These are phyloP conservation scores for Comarum palustre DNA, from an alignment of 306 rosid species.

Conservation along the genomic window DNA sequence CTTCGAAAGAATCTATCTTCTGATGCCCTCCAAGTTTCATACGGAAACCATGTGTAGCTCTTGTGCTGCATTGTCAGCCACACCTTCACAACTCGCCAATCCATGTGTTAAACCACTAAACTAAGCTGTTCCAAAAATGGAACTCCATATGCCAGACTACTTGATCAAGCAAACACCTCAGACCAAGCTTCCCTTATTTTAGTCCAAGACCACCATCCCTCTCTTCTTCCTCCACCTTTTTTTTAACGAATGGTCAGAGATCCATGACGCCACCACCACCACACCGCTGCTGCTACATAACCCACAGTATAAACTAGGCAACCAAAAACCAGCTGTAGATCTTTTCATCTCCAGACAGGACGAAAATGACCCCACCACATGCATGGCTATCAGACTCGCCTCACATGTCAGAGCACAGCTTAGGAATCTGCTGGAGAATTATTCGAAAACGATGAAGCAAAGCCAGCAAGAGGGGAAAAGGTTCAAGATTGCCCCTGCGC, in stretches of 20 bases:
- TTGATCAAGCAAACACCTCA: not conserved
- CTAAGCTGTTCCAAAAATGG: not conserved
- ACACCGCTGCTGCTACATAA: not conserved
- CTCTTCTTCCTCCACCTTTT: not conserved
- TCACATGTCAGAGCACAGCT: slow-evolving; percentile 9
- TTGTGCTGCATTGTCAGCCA: slow-evolving; percentile 29
- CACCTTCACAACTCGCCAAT: slow-evolving; percentile 20
- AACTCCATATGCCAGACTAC: not conserved
- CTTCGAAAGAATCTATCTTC: not conserved
- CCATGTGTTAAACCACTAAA: not conserved
- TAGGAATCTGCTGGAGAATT: not conserved
- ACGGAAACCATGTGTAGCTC: slow-evolving; percentile 24
- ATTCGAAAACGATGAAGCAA: slow-evolving; percentile 2
- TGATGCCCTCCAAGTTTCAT: not conserved
- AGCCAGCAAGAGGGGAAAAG: not conserved
- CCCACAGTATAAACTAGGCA: slow-evolving; percentile 1
- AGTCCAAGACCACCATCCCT: not conserved
- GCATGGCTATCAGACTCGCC: not conserved
- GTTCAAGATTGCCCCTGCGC: slow-evolving; percentile 25
- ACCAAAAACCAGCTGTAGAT: slow-evolving; percentile 21
- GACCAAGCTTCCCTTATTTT: not conserved
- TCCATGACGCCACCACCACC: slow-evolving; percentile 12
- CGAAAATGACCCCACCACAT: slow-evolving; percentile 19
- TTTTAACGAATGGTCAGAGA: slow-evolving; percentile 26
- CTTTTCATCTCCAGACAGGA: not conserved